A percentile compares a stretch with the other conserved stretches of the same genome.
phyloP scores from a whole-genome alignment of 169 alveolate species.

The Cryptosporidium sp. region DNA sequence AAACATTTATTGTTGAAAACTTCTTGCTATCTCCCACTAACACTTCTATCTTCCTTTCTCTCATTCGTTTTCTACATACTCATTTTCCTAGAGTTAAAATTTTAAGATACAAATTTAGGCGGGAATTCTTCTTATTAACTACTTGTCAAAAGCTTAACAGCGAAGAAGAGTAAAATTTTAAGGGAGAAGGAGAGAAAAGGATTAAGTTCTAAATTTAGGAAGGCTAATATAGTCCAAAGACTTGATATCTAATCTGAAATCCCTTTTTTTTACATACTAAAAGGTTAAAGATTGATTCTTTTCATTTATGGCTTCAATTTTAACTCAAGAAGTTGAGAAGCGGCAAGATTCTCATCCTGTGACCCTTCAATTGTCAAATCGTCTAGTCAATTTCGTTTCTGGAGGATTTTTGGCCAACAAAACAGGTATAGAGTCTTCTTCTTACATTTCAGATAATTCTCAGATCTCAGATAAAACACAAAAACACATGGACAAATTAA shows the following conservation, averaged over 20 bases:
- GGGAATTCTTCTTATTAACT: not conserved
- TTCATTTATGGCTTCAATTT: not conserved
- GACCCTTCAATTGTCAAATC: slow-evolving; percentile 20
- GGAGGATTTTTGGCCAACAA: slow-evolving; percentile 13
- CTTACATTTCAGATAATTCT: not conserved
- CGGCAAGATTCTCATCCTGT: slow-evolving; percentile 12
- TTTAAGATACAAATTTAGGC: slow-evolving; percentile 13
- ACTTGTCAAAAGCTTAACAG: not conserved
- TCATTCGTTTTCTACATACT: not conserved
- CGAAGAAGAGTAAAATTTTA: not conserved
- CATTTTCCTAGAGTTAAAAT: not conserved
- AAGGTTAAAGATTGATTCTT: not conserved
- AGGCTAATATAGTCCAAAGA: not conserved
- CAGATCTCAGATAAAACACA: not conserved
- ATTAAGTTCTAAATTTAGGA: not conserved
- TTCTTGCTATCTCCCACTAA: not conserved
- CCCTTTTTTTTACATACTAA: not conserved
- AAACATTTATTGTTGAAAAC: too few species aligned
- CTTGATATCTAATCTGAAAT: not conserved
- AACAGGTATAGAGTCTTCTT: not conserved
- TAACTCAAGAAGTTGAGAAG: not conserved
- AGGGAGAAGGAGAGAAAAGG: not conserved
- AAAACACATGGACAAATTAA: not conserved
- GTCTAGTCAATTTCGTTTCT: slow-evolving; percentile 21
- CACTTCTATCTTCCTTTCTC: not conserved